Evolutionary conservation across 257 asterid species (phyloP), one percentile per base, ranked within the genome.

Genomic region (Solanum pinnatisectum): DNA sequence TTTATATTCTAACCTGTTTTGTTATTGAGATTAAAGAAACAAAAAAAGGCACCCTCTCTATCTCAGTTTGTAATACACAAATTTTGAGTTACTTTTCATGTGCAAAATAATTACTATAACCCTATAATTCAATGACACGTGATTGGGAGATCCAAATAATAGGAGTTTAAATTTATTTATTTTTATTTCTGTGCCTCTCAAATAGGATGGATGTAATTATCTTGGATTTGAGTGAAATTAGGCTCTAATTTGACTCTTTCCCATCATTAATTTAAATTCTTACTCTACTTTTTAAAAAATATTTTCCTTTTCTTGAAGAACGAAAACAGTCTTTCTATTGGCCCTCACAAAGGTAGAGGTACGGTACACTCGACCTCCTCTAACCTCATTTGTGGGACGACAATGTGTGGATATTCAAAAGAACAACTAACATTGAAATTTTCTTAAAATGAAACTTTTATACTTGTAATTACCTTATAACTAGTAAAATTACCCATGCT

Each of bases 91-190:
- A 30, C 71, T 44, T 65, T 88, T 44, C 77, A 40, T 87, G 90
- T 88, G 88, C 90, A 88, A 78, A 87, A 49, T 70, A 32, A 88
- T 79, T 79, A 23, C 84, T 88, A 86, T 77, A 84, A 85, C 36
- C 89, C 83, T 87, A 88, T 84, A 35, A 82, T 63, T 25, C 10
- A 6, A 70, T 60, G 90, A 92, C 96, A 93, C 93, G 93, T 93
- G 94, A 91, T 89, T 92, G 96, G 94, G 71, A 93, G 91, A 92
- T 93, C 94, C 94, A 87, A 90, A 39, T 84, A 86, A 88, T 87
- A 22, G 92, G 93, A 92, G 84, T 72, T 46, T 30, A 84, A 90
- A 56, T 63, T 63, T 10, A 10, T 2, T 1, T 15, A 3, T 89
- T 56, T 56, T 56, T 91, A 89, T 88, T 88, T 87, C 76, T 87